Conservation (phyloP, 345 rosid genomes). For the Gossypium mustelinum region DNA sequence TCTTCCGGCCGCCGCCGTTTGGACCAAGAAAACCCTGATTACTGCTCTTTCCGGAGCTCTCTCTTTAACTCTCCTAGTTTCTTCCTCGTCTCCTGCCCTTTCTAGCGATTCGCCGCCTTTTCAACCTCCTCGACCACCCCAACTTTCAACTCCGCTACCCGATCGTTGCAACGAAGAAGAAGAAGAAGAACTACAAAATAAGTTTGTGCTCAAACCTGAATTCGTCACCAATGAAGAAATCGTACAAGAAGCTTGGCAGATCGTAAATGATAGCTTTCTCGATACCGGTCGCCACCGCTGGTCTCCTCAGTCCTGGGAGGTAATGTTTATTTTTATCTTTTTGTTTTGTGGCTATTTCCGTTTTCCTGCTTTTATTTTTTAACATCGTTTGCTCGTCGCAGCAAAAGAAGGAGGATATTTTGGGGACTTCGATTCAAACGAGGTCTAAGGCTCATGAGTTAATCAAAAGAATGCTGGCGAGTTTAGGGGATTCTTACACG, state of each 20-base stretch:
- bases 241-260: conserved; percentile 94
- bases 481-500: conserved; percentile 88
- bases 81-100: conserved; percentile 46
- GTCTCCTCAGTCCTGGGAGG: conserved; percentile 77
- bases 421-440: conserved; percentile 49
- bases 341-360: not conserved
- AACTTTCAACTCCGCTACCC: conserved; percentile 24
- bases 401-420: conserved; percentile 64
- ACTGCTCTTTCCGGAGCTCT: conserved; percentile 52
- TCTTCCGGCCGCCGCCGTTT: not conserved
- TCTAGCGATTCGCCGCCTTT: conserved; percentile 35
- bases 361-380: not conserved
- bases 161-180: conserved; percentile 55
- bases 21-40: conserved; percentile 37
- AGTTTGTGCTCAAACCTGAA: conserved; percentile 32
- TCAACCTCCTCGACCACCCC: conserved; percentile 16
- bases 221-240: conserved; percentile 53
- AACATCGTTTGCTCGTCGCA: conserved; percentile 16
- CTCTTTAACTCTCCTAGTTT: conserved; percentile 51
- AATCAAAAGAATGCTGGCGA: conserved; percentile 68
- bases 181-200: conserved; percentile 16
- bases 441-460: conserved; percentile 81
- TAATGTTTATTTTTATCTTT: not conserved
- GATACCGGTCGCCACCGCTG: conserved; percentile 49
- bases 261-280: conserved; percentile 69